Evolutionary conservation across 331 rosid genomes (phyloP), one percentile per base, ranked within the genome.

Genomic region (Pyrus hybrid): DNA sequence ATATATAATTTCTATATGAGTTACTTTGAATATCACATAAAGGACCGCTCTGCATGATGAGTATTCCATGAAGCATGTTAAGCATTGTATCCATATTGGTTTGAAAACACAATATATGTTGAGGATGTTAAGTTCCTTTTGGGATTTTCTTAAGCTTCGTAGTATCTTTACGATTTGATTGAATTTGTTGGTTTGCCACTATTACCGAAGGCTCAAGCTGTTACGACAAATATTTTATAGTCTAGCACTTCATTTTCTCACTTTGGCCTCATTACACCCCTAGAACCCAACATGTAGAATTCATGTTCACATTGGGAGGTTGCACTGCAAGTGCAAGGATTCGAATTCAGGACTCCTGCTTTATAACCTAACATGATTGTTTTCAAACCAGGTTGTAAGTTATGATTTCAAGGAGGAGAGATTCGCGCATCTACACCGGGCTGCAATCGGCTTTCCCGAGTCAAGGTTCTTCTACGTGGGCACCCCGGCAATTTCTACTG

Each of bases 401-500:
- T 93, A 90, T 33, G 96, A 93, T 87, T 93, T 93, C 76, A 93
- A 93, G 80, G 87, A 83, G 84, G 86, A 86, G 80, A 82, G 98
- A 78, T 93, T 93, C 82, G 88, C 86, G 0, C 82, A 81, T 80
- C 84, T 93, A 37, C 98, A 93, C 76, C 91, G 98, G 32, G 88
- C 93, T n/a, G 97, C 98, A 23, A 83, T 93, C 37, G 88, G 90
- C 80, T 93, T 91, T 85, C 98, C 97, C 0, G 92, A 87, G 69
- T 83, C 93, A 5, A 90, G 96, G 80, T 93, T 93, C 85, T 86
- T 80, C 86, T 91, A 89, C 43, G 66, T 86, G 12, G 98, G 96
- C 79, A 91, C 97, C 62, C 91, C 98, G 7, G 88, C 93, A 56
- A 79, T 81, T 56, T 76, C 86, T n/a, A 85, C 85, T 58, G 49